Percentiles rank a stretch among this genome's conserved stretches.
phyloP scores from a whole-genome alignment of 805 yeast species.

The Debaryomyces hansenii region DNA sequence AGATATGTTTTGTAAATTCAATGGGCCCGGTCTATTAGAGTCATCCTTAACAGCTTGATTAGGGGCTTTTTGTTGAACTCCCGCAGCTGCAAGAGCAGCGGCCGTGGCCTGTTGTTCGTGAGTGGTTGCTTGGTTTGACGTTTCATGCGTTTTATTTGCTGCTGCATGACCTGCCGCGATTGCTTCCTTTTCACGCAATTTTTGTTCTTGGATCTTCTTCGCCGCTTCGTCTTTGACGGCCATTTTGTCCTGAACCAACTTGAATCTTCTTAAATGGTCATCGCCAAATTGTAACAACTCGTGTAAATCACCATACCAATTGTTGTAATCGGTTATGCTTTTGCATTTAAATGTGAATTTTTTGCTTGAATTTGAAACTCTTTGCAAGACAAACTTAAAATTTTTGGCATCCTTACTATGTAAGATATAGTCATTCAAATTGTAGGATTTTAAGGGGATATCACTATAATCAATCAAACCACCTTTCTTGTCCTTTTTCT shows the following conservation, averaged over 20 bases:
- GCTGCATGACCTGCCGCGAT: neutral
- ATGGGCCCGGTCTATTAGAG: neutral
- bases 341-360: slow-evolving; percentile 46
- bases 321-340: slow-evolving; percentile 40
- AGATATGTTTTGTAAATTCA: no score
- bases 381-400: slow-evolving; percentile 34
- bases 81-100: neutral
- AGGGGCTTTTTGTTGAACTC: neutral
- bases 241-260: slow-evolving; percentile 44
- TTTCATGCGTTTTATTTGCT: neutral
- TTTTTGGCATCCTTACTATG: slow-evolving; percentile 30
- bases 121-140: neutral
- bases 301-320: slow-evolving; percentile 57
- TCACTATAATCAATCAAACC: slow-evolving; percentile 42
- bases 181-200: neutral
- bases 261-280: slow-evolving; percentile 50
- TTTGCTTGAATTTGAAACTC: slow-evolving; percentile 24
- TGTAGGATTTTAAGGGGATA: slow-evolving; percentile 40
- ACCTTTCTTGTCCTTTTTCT: slow-evolving; percentile 34
- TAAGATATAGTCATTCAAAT: slow-evolving; percentile 37
- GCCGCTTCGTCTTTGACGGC: slow-evolving; percentile 13
- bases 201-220: neutral
- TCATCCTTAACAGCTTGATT: neutral
- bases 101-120: neutral
- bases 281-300: slow-evolving; percentile 50